Percentiles rank a stretch among this genome's conserved stretches.
Conservation (phyloP, 805 yeast genomes). For the Candida argentea region DNA sequence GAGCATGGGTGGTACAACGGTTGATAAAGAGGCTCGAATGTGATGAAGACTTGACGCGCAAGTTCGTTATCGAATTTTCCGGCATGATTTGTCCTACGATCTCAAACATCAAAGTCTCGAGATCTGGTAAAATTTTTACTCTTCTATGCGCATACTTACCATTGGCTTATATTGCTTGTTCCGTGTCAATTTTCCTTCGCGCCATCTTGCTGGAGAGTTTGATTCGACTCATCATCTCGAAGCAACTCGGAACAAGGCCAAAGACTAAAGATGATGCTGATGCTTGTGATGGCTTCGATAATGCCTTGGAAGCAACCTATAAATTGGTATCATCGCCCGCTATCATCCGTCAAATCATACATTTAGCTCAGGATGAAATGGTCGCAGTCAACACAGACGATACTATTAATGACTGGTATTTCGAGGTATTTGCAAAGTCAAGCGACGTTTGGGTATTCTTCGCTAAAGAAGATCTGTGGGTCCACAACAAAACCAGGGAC, state of each 20-base stretch:
- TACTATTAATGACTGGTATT: conserved; percentile 40
- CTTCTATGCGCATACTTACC: conserved; percentile 18
- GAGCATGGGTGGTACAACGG: conserved; percentile 54
- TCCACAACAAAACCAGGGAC: conserved; percentile 40
- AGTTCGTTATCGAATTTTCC: conserved; percentile 28
- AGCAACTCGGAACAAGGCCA: conserved; percentile 17
- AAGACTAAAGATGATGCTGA: conserved; percentile 6
- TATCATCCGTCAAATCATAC: conserved; percentile 45
- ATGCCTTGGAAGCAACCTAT: conserved; percentile 32
- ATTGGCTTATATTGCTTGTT: conserved; percentile 25
- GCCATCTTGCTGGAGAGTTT: conserved; percentile 16
- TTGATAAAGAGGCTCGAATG: conserved; percentile 22
- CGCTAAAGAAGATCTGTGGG: conserved; percentile 60
- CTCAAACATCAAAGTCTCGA: conserved; percentile 43
- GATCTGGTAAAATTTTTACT: conserved; percentile 21
- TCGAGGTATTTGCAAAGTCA: conserved; percentile 14
- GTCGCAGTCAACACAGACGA: conserved; percentile 36
- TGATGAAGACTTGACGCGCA: conserved; percentile 13
- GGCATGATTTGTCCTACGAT: conserved; percentile 68
- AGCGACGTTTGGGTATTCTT: conserved; percentile 44
- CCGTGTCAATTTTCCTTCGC: conserved; percentile 18
- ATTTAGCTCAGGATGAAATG: conserved; percentile 55
- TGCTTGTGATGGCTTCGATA: conserved; percentile 20
- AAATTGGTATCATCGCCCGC: conserved; percentile 30
- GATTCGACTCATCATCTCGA: conserved; percentile 14